Conservation (phyloP, 1,139 yeast genomes). For the Saccharomyces pastorianus region DNA sequence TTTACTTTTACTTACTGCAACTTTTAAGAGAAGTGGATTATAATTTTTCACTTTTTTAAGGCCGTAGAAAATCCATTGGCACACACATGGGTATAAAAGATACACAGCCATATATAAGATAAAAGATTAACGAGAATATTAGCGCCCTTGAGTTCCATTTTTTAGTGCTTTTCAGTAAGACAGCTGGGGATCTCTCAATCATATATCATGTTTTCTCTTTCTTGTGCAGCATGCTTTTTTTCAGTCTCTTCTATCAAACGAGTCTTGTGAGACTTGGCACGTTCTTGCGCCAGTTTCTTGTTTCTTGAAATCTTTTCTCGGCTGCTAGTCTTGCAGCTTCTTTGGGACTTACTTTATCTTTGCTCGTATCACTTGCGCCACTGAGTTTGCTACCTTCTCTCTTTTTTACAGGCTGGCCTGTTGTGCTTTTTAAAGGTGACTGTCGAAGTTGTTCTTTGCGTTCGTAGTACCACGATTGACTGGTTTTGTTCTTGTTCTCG, state of each 20-base stretch:
- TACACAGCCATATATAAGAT: neutral
- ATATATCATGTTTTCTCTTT: neutral
- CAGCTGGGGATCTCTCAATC: neutral
- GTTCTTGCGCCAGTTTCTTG: slow-evolving; percentile 25
- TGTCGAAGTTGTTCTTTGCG: slow-evolving; percentile 1
- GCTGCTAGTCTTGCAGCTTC: slow-evolving; percentile 32
- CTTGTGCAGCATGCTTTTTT: slow-evolving; percentile 9
- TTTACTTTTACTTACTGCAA: too few relatives aligned
- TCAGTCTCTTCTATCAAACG: slow-evolving; percentile 17
- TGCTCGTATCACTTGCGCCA: slow-evolving; percentile 2
- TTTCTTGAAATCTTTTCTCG: slow-evolving; percentile 24
- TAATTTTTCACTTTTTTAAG: neutral
- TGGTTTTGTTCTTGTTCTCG: neutral
- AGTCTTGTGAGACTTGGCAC: slow-evolving; percentile 20
- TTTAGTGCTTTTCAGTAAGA: too few relatives aligned
- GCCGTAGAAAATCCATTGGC: neutral
- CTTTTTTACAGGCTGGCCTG: neutral
- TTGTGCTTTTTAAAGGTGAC: slow-evolving; percentile 5
- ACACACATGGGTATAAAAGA: neutral
- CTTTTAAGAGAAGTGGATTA: neutral
- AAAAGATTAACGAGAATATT: too few relatives aligned
- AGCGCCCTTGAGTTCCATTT: too few relatives aligned
- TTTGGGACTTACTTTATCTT: slow-evolving; percentile 17
- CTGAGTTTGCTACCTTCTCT: neutral
- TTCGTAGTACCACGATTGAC: neutral